Conservation (phyloP, 208 protist species). For the Trypanosoma avium region DNA sequence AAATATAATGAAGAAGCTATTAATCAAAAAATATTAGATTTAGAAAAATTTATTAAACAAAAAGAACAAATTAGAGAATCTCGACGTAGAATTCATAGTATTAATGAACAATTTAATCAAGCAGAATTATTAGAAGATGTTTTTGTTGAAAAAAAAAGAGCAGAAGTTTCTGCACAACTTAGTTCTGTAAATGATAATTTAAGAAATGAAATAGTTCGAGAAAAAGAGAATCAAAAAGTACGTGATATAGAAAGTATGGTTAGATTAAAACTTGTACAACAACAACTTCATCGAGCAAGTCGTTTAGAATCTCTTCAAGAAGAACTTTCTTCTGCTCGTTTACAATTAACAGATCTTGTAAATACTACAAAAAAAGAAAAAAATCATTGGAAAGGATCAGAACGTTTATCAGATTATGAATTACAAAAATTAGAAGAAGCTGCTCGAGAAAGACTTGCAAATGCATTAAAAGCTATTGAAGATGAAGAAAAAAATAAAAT, state of each 20-base stretch:
- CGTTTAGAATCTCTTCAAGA: slow-evolving; percentile 40
- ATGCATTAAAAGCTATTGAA: slow-evolving; percentile 31
- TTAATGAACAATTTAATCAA: slow-evolving; percentile 34
- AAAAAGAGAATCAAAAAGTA: slow-evolving; percentile 33
- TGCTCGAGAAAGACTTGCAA: slow-evolving; percentile 44
- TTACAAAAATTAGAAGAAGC: slow-evolving; percentile 45
- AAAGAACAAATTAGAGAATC: slow-evolving; percentile 29
- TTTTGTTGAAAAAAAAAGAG: slow-evolving; percentile 59
- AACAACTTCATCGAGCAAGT: slow-evolving; percentile 35
- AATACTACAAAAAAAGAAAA: slow-evolving; percentile 53
- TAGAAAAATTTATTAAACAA: slow-evolving; percentile 38
- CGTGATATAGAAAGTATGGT: slow-evolving; percentile 48
- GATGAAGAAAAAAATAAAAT: slow-evolving; percentile 2
- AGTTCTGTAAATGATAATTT: slow-evolving; percentile 10
- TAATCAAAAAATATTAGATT: slow-evolving; percentile 43
- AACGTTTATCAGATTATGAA: slow-evolving; percentile 55
- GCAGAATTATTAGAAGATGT: slow-evolving; percentile 40
- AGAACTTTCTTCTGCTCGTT: slow-evolving; percentile 36
- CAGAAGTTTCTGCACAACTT: slow-evolving; percentile 60
- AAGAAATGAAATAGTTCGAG: slow-evolving; percentile 11
- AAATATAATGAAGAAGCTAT: slow-evolving; percentile 42
- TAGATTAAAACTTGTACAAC: slow-evolving; percentile 36
- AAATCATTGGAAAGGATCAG: slow-evolving; percentile 49
- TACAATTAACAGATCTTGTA: slow-evolving; percentile 38
- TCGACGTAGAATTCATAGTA: slow-evolving; percentile 22